These are phyloP conservation scores for Sugiyamaella americana DNA, from an alignment of 805 yeast species.

Conservation along the genomic window DNA sequence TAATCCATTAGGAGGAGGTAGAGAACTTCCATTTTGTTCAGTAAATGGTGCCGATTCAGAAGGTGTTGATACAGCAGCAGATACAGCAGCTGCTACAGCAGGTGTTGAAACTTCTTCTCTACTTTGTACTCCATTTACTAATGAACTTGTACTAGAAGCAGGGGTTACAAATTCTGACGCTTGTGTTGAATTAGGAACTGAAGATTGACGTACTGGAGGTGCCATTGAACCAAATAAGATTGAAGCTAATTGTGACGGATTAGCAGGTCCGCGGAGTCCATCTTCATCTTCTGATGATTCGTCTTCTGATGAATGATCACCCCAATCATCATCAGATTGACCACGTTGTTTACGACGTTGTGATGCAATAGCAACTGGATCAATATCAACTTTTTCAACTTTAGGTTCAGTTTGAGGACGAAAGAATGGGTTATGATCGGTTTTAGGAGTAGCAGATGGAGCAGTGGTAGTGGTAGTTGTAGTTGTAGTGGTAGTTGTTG, in stretches of 20 bases:
- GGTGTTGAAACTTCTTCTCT: constrained; percentile 22
- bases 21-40: constrained; percentile 14
- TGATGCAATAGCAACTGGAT: constrained; percentile 25
- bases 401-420: constrained; percentile 14
- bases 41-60: background rate
- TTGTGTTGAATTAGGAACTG: constrained; percentile 15
- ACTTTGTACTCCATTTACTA: constrained; percentile 19
- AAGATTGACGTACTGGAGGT: constrained; percentile 17
- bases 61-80: constrained; percentile 21
- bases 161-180: constrained; percentile 8
- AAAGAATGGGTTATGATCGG: constrained; percentile 14
- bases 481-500: constrained; percentile 15
- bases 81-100: constrained; percentile 23
- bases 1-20: constrained; percentile 29
- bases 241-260: constrained; percentile 39
- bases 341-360: constrained; percentile 33
- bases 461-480: constrained; percentile 17
- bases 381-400: constrained; percentile 16
- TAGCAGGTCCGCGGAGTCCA: constrained; percentile 29
- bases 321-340: constrained; percentile 32
- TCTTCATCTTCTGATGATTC: constrained; percentile 27
- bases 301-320: constrained; percentile 29
- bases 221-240: constrained; percentile 39
- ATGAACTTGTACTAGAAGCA: constrained; percentile 24
- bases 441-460: background rate